Evolutionary conservation across 306 rosid genomes (phyloP), one percentile per base, ranked within the genome.

Genomic region (Lablab purpureus): DNA sequence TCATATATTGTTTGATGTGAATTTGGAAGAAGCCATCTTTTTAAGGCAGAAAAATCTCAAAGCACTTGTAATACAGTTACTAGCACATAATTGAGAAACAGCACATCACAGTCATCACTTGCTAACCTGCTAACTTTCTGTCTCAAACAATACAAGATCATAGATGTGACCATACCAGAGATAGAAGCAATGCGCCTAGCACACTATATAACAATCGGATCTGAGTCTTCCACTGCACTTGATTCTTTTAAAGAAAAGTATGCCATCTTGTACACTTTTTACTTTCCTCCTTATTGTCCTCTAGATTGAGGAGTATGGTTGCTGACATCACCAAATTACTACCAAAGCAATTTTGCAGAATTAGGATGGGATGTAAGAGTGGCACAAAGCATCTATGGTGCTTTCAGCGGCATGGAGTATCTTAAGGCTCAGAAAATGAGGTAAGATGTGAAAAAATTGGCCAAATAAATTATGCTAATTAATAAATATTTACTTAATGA

Each of bases 161-260:
- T 94, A 67, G 91, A 89, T 76, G 97, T 94, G 85, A 94, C 97
- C 64, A 82, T 94, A 82, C 99, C 99, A 52, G 99, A 92, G 73
- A 94, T 94, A 65, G 99, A 94, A 85, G 92, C 54, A 58, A 94
- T 94, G 99, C 94, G 99, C 41, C 83, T 94, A 56, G 99, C 99
- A 56, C 99, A 94, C 83, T 94, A 92, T 77, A 52, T 67, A 47
- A 92, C 99, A 4, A 94, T 94, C 30, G 99, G 89, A 83, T 91
- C 97, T 0, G 99, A 94, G 75, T 89, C 94, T 75, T 91, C 50
- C 78, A 81, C 97, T 18, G 73, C 90, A 0, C 89, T 94, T 51
- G 76, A 89, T 78, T 58, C 91, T 64, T 85, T 83, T 84, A 41
- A 75, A 86, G 76, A 82, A 50, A 75, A 89, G 95, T 92, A 94